A percentile compares a stretch with the other conserved stretches of the same genome.
Evolutionary conservation across 495 filamentous ascomycete genomes (phyloP).

Genomic region (Cercophora sp.): DNA sequence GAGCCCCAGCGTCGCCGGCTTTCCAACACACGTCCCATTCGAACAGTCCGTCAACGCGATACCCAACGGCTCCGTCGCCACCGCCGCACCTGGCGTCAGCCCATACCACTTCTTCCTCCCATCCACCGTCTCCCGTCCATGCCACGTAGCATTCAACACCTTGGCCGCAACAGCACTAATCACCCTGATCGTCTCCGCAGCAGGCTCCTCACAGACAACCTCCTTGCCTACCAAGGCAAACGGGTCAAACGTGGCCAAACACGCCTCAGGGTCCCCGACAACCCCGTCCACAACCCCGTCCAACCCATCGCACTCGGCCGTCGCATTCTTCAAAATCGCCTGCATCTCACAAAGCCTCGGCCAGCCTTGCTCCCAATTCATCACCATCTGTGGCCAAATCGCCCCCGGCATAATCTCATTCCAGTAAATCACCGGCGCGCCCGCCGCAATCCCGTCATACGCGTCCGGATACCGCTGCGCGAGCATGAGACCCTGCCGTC

Average conservation of each 20-base stretch:
- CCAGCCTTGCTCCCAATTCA: constrained; percentile 25
- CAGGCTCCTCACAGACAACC: constrained; percentile 13
- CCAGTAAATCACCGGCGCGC: constrained; percentile 34
- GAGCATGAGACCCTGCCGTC: constrained; percentile 39
- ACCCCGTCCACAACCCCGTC: constrained; percentile 39
- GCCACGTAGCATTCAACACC: constrained; percentile 29
- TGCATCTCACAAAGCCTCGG: constrained; percentile 33
- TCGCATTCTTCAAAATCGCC: constrained; percentile 24
- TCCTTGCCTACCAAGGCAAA: constrained; percentile 17
- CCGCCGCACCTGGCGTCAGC: constrained; percentile 12
- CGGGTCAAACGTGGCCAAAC: constrained; percentile 24
- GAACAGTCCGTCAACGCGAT: constrained; percentile 23
- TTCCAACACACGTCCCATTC: too few relatives aligned
- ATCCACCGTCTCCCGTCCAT: constrained; percentile 1
- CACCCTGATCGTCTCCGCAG: neutral
- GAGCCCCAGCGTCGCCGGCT: too few relatives aligned
- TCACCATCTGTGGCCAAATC: constrained; percentile 28
- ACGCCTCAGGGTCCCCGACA: constrained; percentile 21
- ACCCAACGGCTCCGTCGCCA: neutral
- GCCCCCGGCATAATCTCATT: constrained; percentile 10
- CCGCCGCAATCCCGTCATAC: constrained; percentile 41
- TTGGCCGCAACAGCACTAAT: constrained; percentile 19
- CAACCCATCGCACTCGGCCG: constrained; percentile 33
- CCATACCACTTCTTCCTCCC: constrained; percentile 25
- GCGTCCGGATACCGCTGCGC: constrained; percentile 40